phyloP scores from a whole-genome alignment of 495 filamentous ascomycete species.

The Penicillium pulvis region DNA sequence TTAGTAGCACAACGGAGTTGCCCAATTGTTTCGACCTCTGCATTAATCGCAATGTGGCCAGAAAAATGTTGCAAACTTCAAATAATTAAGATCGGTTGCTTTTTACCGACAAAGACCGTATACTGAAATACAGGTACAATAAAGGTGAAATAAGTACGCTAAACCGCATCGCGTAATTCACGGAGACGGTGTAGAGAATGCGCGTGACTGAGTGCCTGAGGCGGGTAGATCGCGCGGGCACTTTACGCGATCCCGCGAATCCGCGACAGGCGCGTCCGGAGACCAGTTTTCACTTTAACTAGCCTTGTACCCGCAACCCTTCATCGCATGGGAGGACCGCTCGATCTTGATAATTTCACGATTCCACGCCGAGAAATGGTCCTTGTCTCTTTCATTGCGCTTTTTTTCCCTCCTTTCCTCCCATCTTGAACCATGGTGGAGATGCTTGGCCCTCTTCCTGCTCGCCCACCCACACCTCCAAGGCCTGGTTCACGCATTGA shows the following conservation, averaged over 20 bases:
- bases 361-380: slow-evolving; percentile 33
- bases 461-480: slow-evolving; percentile 64
- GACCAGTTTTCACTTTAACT: slow-evolving; percentile 28
- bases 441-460: slow-evolving; percentile 51
- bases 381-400: slow-evolving; percentile 14
- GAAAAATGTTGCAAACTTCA: too few relatives aligned
- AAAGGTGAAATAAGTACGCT: too few relatives aligned
- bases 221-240: slow-evolving; percentile 32
- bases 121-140: too few relatives aligned
- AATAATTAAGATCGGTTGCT: too few relatives aligned
- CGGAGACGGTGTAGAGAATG: neutral
- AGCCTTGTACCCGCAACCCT: slow-evolving; percentile 6
- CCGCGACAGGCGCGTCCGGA: slow-evolving; percentile 37
- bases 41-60: too few relatives aligned
- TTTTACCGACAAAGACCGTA: too few relatives aligned
- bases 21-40: too few relatives aligned
- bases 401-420: slow-evolving; percentile 14
- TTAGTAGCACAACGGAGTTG: too few relatives aligned
- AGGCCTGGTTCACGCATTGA: slow-evolving; percentile 54
- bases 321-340: slow-evolving; percentile 18
- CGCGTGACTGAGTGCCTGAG: slow-evolving; percentile 27
- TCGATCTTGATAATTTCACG: slow-evolving; percentile 11
- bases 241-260: slow-evolving; percentile 38
- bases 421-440: slow-evolving; percentile 51
- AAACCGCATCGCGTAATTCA: too few relatives aligned